Conservation (phyloP, 140 eudicot species). For the Bidens hawaiensis region DNA sequence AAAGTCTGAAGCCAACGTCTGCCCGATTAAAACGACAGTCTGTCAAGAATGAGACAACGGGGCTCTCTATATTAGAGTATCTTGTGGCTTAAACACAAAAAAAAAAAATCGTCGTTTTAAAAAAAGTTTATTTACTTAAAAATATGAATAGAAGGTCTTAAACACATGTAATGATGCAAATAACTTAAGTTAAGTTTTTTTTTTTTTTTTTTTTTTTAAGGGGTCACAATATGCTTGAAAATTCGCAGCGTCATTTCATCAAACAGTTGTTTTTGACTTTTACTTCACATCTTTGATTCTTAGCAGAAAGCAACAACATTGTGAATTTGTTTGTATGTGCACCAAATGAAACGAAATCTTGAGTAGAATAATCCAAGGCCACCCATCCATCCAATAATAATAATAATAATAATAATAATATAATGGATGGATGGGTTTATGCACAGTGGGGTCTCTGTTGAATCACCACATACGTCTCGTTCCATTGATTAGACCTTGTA, state of each 20-base stretch:
- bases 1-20: too few species aligned
- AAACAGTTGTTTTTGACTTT: constrained; percentile 18
- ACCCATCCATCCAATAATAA: constrained; percentile 12
- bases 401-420: too few species aligned
- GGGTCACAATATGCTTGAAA: constrained; percentile 3
- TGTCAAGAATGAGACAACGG: too few species aligned
- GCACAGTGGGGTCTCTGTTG: constrained; percentile 29
- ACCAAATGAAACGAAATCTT: constrained; percentile 10
- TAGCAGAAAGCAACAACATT: neutral
- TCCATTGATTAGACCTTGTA: constrained; percentile 29
- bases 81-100: too few species aligned
- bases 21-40: too few species aligned
- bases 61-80: too few species aligned
- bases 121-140: too few species aligned
- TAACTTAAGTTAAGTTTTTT: neutral
- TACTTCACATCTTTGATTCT: too few species aligned
- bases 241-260: neutral
- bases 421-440: too few species aligned
- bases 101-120: too few species aligned
- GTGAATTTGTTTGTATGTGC: constrained; percentile 7
- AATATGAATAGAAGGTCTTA: neutral
- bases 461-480: constrained; percentile 21
- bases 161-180: neutral
- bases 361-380: constrained; percentile 15
- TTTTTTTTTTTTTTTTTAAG: neutral